These are phyloP conservation scores for Talaromyces islandicus DNA, from an alignment of 2,329 filamentous ascomycete genomes.

Conservation along the genomic window DNA sequence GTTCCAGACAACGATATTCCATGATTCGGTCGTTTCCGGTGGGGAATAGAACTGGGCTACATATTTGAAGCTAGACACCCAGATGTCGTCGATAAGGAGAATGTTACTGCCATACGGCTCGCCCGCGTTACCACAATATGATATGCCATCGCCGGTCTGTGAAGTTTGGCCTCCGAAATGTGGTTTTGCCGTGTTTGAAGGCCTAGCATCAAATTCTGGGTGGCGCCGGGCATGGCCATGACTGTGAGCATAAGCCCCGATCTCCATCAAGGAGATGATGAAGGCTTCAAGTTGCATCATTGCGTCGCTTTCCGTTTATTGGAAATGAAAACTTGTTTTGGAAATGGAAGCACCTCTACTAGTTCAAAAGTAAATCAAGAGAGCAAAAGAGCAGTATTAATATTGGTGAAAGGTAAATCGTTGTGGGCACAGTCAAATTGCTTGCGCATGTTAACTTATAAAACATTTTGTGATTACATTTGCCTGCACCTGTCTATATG, in stretches of 20 bases:
- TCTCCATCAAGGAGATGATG: slow-evolving; percentile 28
- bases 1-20: slow-evolving; percentile 35
- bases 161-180: slow-evolving; percentile 23
- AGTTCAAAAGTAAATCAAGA: background rate
- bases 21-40: slow-evolving; percentile 19
- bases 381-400: background rate
- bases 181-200: slow-evolving; percentile 7
- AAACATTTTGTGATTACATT: no score
- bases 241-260: slow-evolving; percentile 27
- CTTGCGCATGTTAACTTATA: background rate
- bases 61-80: slow-evolving; percentile 29
- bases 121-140: slow-evolving; percentile 30
- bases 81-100: slow-evolving; percentile 25
- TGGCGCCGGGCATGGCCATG: slow-evolving; percentile 31
- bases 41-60: slow-evolving; percentile 25
- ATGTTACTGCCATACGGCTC: slow-evolving; percentile 36
- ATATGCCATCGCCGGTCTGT: slow-evolving; percentile 14
- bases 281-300: slow-evolving; percentile 13
- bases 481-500: no score
- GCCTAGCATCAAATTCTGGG: slow-evolving; percentile 11
- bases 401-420: background rate
- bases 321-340: background rate
- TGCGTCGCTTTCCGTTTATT: background rate
- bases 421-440: no score
- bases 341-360: background rate